Conservation (phyloP, 805 yeast species). For the Candida coquimbonensis region DNA sequence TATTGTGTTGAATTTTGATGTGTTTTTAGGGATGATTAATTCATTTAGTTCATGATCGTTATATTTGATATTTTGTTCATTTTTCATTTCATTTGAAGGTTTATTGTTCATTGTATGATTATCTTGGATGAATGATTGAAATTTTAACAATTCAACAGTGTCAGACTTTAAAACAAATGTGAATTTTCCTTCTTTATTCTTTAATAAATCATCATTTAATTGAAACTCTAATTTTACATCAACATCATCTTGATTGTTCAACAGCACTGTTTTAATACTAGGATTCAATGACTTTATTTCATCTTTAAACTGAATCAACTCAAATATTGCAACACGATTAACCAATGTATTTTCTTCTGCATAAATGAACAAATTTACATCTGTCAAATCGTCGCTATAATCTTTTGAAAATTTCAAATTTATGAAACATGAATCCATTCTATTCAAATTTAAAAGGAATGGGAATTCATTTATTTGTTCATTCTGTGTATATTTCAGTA, state of each 20-base stretch:
- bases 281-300: too few species aligned
- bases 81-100: too few species aligned
- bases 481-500: slow-evolving; percentile 10
- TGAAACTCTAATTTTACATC: slow-evolving; percentile 1
- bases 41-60: neutral
- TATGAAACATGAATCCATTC: neutral
- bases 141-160: neutral
- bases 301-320: too few species aligned
- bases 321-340: neutral
- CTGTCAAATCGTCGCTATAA: too few species aligned
- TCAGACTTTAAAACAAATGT: neutral
- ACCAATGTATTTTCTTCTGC: neutral
- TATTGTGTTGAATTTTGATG: neutral
- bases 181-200: neutral
- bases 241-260: neutral
- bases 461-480: slow-evolving; percentile 5
- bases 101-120: too few species aligned
- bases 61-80: neutral
- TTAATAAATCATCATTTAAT: neutral
- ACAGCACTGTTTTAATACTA: too few species aligned
- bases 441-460: slow-evolving; percentile 4
- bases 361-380: neutral
- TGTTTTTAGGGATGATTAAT: neutral
- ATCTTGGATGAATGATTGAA: neutral
- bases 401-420: neutral